These are phyloP conservation scores for Micromonas pusilla DNA, from an alignment of 139 green algal species.

Conservation along the genomic window DNA sequence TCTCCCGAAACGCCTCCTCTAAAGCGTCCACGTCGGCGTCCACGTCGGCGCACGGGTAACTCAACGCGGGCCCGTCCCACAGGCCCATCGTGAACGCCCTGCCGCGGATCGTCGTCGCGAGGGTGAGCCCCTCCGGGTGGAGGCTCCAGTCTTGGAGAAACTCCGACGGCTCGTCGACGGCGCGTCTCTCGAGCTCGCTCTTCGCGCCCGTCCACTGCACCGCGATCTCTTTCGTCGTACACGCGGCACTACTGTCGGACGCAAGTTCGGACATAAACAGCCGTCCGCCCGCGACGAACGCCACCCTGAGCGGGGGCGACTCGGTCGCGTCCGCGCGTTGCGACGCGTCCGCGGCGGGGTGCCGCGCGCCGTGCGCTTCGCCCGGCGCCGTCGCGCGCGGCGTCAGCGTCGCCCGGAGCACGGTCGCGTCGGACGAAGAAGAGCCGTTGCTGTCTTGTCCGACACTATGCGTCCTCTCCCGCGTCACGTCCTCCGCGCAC, in stretches of 20 bases:
- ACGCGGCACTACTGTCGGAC: background rate
- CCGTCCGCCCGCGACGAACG: background rate
- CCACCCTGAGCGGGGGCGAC: background rate
- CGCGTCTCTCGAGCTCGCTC: background rate
- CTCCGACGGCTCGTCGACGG: background rate
- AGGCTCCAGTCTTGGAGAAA: conserved; percentile 11
- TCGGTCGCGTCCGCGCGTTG: too few relatives aligned
- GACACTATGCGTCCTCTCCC: too few relatives aligned
- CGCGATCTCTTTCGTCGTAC: background rate
- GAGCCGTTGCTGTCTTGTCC: too few relatives aligned
- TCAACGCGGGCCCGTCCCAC: conserved; percentile 20
- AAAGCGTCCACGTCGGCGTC: too few relatives aligned
- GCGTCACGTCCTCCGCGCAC: too few relatives aligned
- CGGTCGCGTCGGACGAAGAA: too few relatives aligned
- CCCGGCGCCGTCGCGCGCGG: too few relatives aligned
- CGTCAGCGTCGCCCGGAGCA: too few relatives aligned
- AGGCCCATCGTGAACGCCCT: conserved; percentile 4
- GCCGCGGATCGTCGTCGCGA: conserved; percentile 2
- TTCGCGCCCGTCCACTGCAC: background rate
- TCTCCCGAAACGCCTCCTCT: too few relatives aligned
- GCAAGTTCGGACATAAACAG: background rate
- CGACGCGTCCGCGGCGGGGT: background rate
- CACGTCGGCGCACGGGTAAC: background rate
- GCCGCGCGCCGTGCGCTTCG: background rate
- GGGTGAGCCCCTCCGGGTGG: conserved; percentile 10